These are phyloP conservation scores for Fusarium sp. DNA, from an alignment of 2,329 filamentous ascomycete genomes.

Conservation along the genomic window DNA sequence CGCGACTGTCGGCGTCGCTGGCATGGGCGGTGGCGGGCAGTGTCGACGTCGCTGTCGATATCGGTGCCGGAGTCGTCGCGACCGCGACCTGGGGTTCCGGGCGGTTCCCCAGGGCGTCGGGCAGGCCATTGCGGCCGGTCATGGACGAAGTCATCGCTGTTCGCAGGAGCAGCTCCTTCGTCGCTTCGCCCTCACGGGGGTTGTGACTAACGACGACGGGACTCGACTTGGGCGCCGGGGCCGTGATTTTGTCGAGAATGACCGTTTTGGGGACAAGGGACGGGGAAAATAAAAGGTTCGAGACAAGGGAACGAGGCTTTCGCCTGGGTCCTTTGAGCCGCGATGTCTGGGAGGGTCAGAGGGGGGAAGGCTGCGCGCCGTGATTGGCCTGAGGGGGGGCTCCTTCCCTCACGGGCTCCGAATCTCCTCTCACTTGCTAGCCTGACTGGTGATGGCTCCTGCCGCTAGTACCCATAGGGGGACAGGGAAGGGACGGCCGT, in stretches of 20 bases:
- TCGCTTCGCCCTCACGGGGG: constrained; percentile 50
- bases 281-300: constrained; percentile 45
- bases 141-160: constrained; percentile 73
- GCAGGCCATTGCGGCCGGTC: constrained; percentile 53
- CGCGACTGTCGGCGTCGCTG: constrained; percentile 28
- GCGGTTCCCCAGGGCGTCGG: constrained; percentile 36
- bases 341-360: constrained; percentile 44
- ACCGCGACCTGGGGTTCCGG: constrained; percentile 40
- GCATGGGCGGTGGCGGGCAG: constrained; percentile 26
- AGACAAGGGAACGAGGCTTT: constrained; percentile 44
- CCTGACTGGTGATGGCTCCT: constrained; percentile 33
- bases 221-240: constrained; percentile 36
- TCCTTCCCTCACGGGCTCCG: constrained; percentile 29
- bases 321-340: constrained; percentile 44
- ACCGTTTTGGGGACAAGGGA: constrained; percentile 29
- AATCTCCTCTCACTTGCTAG: constrained; percentile 38
- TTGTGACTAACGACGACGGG: constrained; percentile 33
- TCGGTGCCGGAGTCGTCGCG: constrained; percentile 29
- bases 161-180: constrained; percentile 67
- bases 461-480: constrained; percentile 31
- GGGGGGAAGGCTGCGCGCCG: constrained; percentile 33
- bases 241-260: constrained; percentile 29
- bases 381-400: constrained; percentile 39
- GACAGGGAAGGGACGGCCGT: constrained; percentile 16
- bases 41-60: constrained; percentile 26